phyloP scores from a whole-genome alignment of 208 protist genomes.

The Crithidia mellificae region DNA sequence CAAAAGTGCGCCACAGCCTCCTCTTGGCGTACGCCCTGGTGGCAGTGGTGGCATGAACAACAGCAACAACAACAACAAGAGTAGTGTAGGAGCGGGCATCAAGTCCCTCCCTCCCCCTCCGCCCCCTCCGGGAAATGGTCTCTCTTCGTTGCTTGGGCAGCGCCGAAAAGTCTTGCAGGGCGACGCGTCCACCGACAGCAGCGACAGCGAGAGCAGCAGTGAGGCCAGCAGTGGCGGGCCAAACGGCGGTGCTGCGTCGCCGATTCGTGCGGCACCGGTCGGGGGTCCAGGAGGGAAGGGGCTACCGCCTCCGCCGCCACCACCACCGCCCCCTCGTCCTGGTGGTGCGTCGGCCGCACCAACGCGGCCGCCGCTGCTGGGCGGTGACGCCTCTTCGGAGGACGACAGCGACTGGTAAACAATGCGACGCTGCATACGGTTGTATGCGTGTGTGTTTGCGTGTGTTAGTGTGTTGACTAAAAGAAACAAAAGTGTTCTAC shows the following conservation, averaged over 20 bases:
- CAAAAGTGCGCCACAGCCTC: too few species aligned
- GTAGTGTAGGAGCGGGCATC: too few species aligned
- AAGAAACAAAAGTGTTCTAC: too few species aligned
- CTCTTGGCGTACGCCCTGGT: too few species aligned
- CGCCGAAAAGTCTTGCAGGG: constrained; percentile 14
- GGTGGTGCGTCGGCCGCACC: too few species aligned
- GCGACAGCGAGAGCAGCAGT: constrained; percentile 1
- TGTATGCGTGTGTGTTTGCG: background rate
- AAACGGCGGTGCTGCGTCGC: too few species aligned
- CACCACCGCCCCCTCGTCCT: too few species aligned
- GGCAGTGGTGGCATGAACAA: background rate
- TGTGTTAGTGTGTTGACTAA: too few species aligned
- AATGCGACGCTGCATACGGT: background rate
- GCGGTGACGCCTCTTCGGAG: constrained; percentile 1
- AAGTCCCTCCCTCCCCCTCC: too few species aligned
- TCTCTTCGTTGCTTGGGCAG: constrained; percentile 15
- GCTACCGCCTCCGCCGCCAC: too few species aligned
- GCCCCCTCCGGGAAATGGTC: background rate
- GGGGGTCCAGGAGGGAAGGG: background rate
- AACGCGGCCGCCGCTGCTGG: constrained; percentile 10
- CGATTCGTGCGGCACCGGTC: background rate
- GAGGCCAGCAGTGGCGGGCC: background rate
- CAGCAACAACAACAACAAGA: too few species aligned
- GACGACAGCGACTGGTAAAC: constrained; percentile 24
- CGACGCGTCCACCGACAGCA: constrained; percentile 15